phyloP scores from a whole-genome alignment of 352 stramenopile species.

The Globisporangium cederbergense region DNA sequence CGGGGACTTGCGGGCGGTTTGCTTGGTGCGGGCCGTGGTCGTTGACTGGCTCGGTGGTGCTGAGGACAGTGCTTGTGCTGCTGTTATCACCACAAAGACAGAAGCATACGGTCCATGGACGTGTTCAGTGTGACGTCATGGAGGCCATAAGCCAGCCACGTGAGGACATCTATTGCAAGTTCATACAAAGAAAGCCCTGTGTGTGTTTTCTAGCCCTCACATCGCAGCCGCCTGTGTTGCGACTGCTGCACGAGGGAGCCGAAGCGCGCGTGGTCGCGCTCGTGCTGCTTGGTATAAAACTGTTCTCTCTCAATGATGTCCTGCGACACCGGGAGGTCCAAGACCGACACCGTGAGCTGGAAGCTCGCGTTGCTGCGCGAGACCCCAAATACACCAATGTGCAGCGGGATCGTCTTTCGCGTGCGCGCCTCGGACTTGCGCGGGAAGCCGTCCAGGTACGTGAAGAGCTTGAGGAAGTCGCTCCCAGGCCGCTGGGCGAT shows the following conservation, averaged over 20 bases:
- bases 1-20: constrained; percentile 95
- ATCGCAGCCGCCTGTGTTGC: background rate
- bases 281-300: constrained; percentile 58
- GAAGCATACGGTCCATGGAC: too few relatives aligned
- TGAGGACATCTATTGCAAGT: too few relatives aligned
- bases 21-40: constrained; percentile 94
- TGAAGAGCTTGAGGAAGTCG: constrained; percentile 63
- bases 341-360: constrained; percentile 53
- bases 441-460: constrained; percentile 77
- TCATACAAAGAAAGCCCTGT: too few relatives aligned
- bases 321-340: constrained; percentile 48
- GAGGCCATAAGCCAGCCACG: too few relatives aligned
- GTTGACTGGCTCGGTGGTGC: constrained; percentile 25
- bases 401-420: constrained; percentile 51
- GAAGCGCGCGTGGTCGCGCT: constrained; percentile 15
- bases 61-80: constrained; percentile 28
- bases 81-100: too few relatives aligned
- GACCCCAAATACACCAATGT: constrained; percentile 65
- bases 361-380: constrained; percentile 29
- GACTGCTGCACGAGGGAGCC: background rate
- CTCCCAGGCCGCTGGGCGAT: constrained; percentile 57
- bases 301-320: constrained; percentile 44
- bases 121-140: too few relatives aligned
- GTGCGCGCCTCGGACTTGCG: constrained; percentile 39
- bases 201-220: background rate